Evolutionary conservation across 176 grass and related monocot genomes (phyloP), one percentile per base, ranked within the genome.

Genomic region (Musa acuminata): DNA sequence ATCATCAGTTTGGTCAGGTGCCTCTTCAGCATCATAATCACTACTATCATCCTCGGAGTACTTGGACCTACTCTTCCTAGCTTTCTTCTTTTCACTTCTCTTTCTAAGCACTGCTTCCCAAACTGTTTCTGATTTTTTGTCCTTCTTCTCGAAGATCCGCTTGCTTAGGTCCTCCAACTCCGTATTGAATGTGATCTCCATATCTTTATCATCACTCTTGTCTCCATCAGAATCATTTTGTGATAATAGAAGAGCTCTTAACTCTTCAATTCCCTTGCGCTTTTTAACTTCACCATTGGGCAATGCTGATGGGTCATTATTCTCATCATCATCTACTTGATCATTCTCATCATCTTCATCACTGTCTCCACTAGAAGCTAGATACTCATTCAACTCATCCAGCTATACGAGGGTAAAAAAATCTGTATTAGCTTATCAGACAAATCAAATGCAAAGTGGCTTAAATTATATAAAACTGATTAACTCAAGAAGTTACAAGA

Each of bases 181-280:
- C 0, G 90, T 90, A 73, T 89, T 89, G 77, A 97, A 97, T 52
- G 87, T 97, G 76, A 90, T 84, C 79, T 97, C 90, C 90, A 92
- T 90, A 51, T 92, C 85, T 72, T 87, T 79, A n/a, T 65, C 84
- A 54, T 86, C 77, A 64, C 21, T 54, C 35, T 82, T 72, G 59
- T 92, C 89, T 50, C 75, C 81, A 22, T 93, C 90, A 35, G 87
- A 90, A 69, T 81, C 85, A 69, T 90, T 77, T 71, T 77, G 82
- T 53, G 80, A 29, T 19, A 77, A 77, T 78, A 97, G 65, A 84
- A 87, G 71, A 74, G 83, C 80, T 69, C 88, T 52, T 16, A 81
- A 78, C 53, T 97, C 83, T 72, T 97, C 77, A 64, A 81, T 86
- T 74, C 80, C 80, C 75, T 86, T 75, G 64, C 89, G 86, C 59